Percentiles rank a stretch among this genome's conserved stretches.
Evolutionary conservation across 352 stramenopile genomes (phyloP).

Genomic region (Vaucheria bursata): DNA sequence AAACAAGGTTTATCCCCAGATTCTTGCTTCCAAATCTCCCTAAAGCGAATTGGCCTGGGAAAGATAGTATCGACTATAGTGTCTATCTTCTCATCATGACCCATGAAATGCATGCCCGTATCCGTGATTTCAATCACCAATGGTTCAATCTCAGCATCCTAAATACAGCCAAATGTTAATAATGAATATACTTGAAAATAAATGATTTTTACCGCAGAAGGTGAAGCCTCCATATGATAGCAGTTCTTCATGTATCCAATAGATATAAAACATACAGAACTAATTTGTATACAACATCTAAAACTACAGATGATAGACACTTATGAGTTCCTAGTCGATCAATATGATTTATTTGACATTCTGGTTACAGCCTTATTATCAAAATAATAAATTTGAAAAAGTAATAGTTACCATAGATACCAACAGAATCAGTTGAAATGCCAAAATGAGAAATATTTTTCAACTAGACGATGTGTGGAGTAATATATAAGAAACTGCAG

Average conservation of each 20-base stretch:
- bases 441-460: no score
- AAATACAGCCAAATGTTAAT: conserved; percentile 53
- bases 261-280: background rate
- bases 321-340: background rate
- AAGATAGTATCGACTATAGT: conserved; percentile 69
- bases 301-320: background rate
- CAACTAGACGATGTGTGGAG: no score
- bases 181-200: conserved; percentile 47
- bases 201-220: conserved; percentile 49
- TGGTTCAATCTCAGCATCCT: conserved; percentile 47
- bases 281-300: background rate
- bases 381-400: no score
- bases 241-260: no score
- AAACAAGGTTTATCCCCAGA: conserved; percentile 68
- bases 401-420: no score
- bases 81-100: conserved; percentile 66
- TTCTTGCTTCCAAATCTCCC: conserved; percentile 66
- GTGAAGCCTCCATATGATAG: background rate
- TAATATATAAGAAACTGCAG: no score
- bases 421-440: no score
- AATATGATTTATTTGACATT: background rate
- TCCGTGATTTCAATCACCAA: conserved; percentile 68
- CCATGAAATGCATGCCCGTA: conserved; percentile 59
- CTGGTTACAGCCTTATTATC: no score
- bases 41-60: conserved; percentile 68